phyloP scores from a whole-genome alignment of 2,329 filamentous ascomycete species.

The Mollisia scopiformis region DNA sequence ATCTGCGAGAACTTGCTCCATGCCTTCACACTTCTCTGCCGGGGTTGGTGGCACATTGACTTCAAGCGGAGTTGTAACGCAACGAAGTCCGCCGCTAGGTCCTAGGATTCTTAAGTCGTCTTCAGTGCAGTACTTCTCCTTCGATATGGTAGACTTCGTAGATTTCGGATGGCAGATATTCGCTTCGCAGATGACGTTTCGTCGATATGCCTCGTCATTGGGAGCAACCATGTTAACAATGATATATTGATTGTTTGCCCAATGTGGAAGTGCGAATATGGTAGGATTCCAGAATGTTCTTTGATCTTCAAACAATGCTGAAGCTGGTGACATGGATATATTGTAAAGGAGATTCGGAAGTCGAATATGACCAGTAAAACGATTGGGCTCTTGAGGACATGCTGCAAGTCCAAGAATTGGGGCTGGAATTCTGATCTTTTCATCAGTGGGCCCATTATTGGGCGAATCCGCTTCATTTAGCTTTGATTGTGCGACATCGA shows the following conservation, averaged over 20 bases:
- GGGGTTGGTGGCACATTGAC: slow-evolving; percentile 43
- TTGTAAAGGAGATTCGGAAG: slow-evolving; percentile 38
- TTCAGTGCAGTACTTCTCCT: slow-evolving; percentile 35
- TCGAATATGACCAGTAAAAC: slow-evolving; percentile 39
- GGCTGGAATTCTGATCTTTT: slow-evolving; percentile 7
- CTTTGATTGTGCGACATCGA: neutral
- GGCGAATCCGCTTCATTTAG: neutral
- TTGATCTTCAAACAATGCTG: slow-evolving; percentile 22
- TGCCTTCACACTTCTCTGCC: slow-evolving; percentile 38
- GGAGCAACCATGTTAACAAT: slow-evolving; percentile 40
- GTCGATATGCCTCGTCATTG: slow-evolving; percentile 39
- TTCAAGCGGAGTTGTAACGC: slow-evolving; percentile 34
- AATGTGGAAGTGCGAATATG: slow-evolving; percentile 42
- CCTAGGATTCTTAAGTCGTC: slow-evolving; percentile 38
- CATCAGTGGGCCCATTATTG: neutral
- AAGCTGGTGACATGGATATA: slow-evolving; percentile 38
- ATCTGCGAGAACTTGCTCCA: slow-evolving; percentile 38
- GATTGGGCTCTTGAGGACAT: slow-evolving; percentile 32
- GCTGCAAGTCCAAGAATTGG: slow-evolving; percentile 17
- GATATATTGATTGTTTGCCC: slow-evolving; percentile 41
- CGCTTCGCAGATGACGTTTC: slow-evolving; percentile 43
- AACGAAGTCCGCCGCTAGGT: slow-evolving; percentile 38
- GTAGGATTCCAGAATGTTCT: slow-evolving; percentile 43
- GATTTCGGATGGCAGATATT: slow-evolving; percentile 37
- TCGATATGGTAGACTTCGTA: slow-evolving; percentile 12